These are phyloP conservation scores for Calonectria leucothoes DNA, from an alignment of 2,329 filamentous ascomycete species.

Conservation along the genomic window DNA sequence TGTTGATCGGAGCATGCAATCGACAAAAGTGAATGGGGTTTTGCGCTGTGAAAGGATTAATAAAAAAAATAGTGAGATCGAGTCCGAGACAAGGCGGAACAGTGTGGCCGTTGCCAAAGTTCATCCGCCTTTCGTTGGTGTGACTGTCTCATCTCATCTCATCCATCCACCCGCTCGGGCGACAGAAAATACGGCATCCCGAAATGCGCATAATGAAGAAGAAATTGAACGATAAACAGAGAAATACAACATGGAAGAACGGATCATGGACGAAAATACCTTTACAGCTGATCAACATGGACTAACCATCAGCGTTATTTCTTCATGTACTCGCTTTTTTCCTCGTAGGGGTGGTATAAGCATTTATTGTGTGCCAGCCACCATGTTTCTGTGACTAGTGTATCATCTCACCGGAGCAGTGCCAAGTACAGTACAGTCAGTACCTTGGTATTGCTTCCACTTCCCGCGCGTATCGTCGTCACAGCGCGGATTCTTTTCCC, in stretches of 20 bases:
- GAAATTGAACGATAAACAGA: not conserved
- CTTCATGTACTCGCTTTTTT: not conserved
- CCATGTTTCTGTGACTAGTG: not conserved
- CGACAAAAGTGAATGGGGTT: not conserved
- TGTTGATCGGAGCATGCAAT: not conserved
- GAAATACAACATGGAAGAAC: not conserved
- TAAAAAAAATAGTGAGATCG: not conserved
- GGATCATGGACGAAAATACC: not conserved
- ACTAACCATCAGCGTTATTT: not conserved
- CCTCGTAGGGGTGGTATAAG: not conserved
- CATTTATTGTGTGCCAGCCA: not conserved
- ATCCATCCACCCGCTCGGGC: slow-evolving; percentile 3
- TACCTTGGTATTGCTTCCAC: not conserved
- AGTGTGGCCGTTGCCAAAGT: not conserved
- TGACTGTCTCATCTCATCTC: slow-evolving; percentile 24
- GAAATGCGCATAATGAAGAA: not conserved
- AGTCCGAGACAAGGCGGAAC: not conserved
- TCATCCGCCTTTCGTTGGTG: slow-evolving; percentile 5
- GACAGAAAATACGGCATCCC: not conserved
- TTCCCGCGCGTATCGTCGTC: not conserved
- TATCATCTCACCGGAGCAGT: not conserved
- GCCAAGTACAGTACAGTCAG: not conserved
- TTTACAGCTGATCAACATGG: not conserved
- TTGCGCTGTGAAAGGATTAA: not conserved
- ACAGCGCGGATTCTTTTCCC: not conserved